Evolutionary conservation across 1,284 basidiomycete species (phyloP).

Genomic region (Microbotryum saponariae): DNA sequence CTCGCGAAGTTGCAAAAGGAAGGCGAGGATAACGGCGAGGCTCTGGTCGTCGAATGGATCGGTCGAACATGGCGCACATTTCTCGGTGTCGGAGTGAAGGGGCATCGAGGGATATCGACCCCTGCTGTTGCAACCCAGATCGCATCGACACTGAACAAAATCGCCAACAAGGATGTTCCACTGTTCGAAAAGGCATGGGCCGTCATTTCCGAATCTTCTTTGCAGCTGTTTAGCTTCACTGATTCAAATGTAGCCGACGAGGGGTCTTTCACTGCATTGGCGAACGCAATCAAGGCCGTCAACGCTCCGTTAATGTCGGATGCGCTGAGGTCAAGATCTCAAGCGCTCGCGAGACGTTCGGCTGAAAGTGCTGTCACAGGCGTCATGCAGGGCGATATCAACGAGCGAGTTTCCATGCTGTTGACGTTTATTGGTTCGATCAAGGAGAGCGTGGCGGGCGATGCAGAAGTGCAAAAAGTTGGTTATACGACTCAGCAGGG

Average conservation of each 20-base stretch:
- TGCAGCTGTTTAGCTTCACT: neutral
- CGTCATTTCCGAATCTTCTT: neutral
- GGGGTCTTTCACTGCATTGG: constrained; percentile 11
- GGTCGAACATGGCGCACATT: constrained; percentile 10
- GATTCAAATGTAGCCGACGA: neutral
- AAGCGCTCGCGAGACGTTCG: neutral
- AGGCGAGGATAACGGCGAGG: constrained; percentile 20
- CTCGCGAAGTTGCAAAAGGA: constrained; percentile 46
- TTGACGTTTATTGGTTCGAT: neutral
- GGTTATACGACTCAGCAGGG: too few species aligned
- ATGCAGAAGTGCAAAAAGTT: too few species aligned
- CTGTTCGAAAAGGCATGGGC: constrained; percentile 11
- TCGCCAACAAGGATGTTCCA: neutral
- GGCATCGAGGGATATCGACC: constrained; percentile 4
- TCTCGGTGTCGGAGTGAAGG: constrained; percentile 1
- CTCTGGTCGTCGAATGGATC: constrained; percentile 18
- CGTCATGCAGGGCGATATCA: constrained; percentile 3
- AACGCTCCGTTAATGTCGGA: neutral
- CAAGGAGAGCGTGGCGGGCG: neutral
- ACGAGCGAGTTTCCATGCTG: neutral
- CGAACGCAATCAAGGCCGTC: constrained; percentile 12
- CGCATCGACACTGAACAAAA: constrained; percentile 5
- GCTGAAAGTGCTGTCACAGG: neutral
- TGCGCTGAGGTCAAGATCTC: neutral
- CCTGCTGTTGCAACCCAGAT: constrained; percentile 1